These are phyloP conservation scores for Achaetomiella virescens DNA, from an alignment of 495 filamentous ascomycete species.

Conservation along the genomic window DNA sequence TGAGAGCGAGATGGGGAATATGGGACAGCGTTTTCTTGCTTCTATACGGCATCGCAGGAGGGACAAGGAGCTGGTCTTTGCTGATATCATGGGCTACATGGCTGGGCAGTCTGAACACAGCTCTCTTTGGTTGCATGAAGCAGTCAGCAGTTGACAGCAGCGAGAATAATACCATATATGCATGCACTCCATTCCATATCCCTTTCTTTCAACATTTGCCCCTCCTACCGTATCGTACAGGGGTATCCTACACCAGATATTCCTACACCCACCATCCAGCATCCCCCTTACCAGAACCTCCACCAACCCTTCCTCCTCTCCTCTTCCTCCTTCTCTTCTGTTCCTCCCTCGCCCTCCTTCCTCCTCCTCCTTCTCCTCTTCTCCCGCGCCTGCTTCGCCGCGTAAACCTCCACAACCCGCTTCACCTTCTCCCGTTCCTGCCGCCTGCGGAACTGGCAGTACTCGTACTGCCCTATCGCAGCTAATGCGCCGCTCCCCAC, in stretches of 20 bases:
- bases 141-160: too few relatives aligned
- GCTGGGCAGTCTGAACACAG: not conserved
- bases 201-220: not conserved
- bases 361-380: conserved; percentile 35
- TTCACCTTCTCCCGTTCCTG: conserved; percentile 74
- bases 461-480: conserved; percentile 67
- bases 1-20: not conserved
- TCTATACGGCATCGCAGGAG: too few relatives aligned
- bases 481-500: conserved; percentile 63
- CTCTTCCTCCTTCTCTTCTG: conserved; percentile 49
- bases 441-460: conserved; percentile 64
- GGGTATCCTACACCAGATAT: not conserved
- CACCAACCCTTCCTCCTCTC: conserved; percentile 39
- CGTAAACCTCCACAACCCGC: conserved; percentile 71
- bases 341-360: conserved; percentile 43
- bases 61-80: not conserved
- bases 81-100: not conserved
- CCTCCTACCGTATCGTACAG: not conserved
- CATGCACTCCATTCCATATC: not conserved
- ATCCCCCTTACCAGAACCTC: conserved; percentile 44
- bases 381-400: conserved; percentile 54
- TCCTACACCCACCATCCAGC: not conserved
- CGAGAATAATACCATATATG: too few relatives aligned
- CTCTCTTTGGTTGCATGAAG: not conserved
- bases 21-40: not conserved